Percentiles rank a stretch among this genome's conserved stretches.
Conservation (phyloP, 1,284 basidiomycete species). For the Pterulicium gracile region DNA sequence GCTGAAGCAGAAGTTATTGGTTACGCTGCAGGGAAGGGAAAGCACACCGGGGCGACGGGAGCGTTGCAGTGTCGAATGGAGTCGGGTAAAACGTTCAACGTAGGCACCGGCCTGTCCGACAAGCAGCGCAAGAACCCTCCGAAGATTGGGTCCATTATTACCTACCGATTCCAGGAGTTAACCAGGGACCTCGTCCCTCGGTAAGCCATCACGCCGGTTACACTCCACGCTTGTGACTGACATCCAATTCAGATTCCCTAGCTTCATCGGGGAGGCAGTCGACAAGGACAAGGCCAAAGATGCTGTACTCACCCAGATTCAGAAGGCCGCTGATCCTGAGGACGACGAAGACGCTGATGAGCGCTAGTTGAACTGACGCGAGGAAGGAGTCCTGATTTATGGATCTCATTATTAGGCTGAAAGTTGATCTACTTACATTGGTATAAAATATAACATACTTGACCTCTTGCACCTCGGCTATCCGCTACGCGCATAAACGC, state of each 20-base stretch:
- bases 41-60: constrained; percentile 39
- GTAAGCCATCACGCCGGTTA: constrained; percentile 17
- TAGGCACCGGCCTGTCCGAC: constrained; percentile 44
- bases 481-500: too few relatives aligned
- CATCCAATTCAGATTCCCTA: constrained; percentile 39
- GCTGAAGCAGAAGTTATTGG: constrained; percentile 55
- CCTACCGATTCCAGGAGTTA: constrained; percentile 57
- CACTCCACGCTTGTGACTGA: not conserved
- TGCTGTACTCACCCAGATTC: constrained; percentile 36
- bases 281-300: constrained; percentile 47
- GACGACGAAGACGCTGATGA: constrained; percentile 5
- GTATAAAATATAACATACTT: too few relatives aligned
- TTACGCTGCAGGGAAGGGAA: constrained; percentile 45
- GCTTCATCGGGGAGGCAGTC: constrained; percentile 42
- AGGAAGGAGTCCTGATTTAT: too few relatives aligned
- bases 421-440: too few relatives aligned
- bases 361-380: too few relatives aligned
- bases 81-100: constrained; percentile 49
- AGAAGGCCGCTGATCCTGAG: constrained; percentile 15
- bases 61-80: constrained; percentile 54
- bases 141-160: constrained; percentile 47
- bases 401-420: too few relatives aligned
- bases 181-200: constrained; percentile 46
- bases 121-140: constrained; percentile 43
- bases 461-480: too few relatives aligned